Conservation (phyloP, 352 stramenopile genomes). For the Pythium pyrilobum region DNA sequence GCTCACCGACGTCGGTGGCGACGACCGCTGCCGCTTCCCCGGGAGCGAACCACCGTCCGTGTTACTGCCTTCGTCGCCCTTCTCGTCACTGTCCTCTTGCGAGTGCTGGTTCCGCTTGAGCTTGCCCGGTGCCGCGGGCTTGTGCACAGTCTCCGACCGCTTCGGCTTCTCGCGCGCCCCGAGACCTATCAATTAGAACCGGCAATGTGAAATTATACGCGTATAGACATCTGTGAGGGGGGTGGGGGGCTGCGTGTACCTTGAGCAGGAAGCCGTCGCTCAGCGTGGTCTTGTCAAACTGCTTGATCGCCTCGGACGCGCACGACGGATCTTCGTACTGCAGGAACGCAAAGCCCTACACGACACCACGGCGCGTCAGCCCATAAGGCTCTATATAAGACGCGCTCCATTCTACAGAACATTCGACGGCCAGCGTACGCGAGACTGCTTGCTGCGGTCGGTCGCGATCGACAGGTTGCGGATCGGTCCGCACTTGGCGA, state of each 20-base stretch:
- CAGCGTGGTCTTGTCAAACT: constrained; percentile 56
- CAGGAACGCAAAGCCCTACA: constrained; percentile 68
- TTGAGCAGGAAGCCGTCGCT: constrained; percentile 72
- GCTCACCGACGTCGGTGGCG: constrained; percentile 18
- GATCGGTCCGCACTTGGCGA: constrained; percentile 50
- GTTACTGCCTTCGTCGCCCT: constrained; percentile 1
- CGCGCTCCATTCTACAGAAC: neutral
- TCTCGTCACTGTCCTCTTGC: constrained; percentile 26
- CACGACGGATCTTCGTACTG: constrained; percentile 55
- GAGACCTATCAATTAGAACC: constrained; percentile 42
- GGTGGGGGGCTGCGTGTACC: constrained; percentile 16
- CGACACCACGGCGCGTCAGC: neutral
- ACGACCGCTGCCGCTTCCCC: constrained; percentile 63
- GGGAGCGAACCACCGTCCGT: constrained; percentile 18
- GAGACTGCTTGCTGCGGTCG: constrained; percentile 72
- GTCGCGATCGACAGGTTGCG: constrained; percentile 65
- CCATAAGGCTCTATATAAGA: neutral
- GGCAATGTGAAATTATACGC: neutral
- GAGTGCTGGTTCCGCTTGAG: constrained; percentile 65
- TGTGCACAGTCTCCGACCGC: neutral
- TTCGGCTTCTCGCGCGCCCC: constrained; percentile 39
- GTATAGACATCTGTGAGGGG: neutral
- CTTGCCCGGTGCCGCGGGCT: constrained; percentile 32
- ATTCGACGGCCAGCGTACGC: constrained; percentile 23
- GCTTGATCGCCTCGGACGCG: constrained; percentile 47